Percentiles rank a stretch among this genome's conserved stretches.
phyloP scores from a whole-genome alignment of 2,329 filamentous ascomycete genomes.

The Coleophoma eucalyptorum region DNA sequence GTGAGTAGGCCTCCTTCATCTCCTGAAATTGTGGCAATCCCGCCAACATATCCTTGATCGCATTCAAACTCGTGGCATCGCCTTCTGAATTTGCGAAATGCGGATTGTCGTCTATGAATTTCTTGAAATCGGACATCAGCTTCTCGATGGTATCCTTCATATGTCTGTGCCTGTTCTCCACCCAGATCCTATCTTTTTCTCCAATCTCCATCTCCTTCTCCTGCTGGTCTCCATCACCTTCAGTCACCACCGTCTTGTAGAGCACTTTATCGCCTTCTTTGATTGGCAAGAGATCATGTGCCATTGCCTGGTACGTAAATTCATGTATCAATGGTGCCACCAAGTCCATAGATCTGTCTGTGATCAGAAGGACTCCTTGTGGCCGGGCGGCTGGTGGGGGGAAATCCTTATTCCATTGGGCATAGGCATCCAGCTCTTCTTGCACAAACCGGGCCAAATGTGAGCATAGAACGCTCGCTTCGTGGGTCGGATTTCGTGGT shows the following conservation, averaged over 20 bases:
- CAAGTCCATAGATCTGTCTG: conserved; percentile 90
- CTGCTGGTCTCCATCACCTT: conserved; percentile 65
- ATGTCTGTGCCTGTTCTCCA: conserved; percentile 88
- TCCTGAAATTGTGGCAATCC: conserved; percentile 92
- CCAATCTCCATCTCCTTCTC: conserved; percentile 88
- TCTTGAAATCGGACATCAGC: conserved; percentile 87
- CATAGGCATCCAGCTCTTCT: conserved; percentile 85
- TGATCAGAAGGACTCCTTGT: conserved; percentile 78
- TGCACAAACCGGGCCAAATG: conserved; percentile 91
- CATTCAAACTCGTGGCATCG: conserved; percentile 73
- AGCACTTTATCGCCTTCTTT: conserved; percentile 85
- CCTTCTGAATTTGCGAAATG: conserved; percentile 78
- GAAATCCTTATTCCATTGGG: conserved; percentile 78
- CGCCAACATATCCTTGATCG: conserved; percentile 95
- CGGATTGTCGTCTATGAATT: conserved; percentile 85
- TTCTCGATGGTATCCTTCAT: conserved; percentile 98
- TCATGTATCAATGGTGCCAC: conserved; percentile 87
- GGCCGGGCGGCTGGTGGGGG: conserved; percentile 76
- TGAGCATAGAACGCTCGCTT: conserved; percentile 81
- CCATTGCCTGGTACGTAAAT: conserved; percentile 98
- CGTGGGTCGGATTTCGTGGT: conserved; percentile 70
- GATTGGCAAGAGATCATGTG: conserved; percentile 85
- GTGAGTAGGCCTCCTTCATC: conserved; percentile 90
- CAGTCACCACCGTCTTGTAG: conserved; percentile 76
- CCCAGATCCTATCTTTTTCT: conserved; percentile 92